phyloP scores from a whole-genome alignment of 495 filamentous ascomycete species.

The Talaromyces borbonicus region DNA sequence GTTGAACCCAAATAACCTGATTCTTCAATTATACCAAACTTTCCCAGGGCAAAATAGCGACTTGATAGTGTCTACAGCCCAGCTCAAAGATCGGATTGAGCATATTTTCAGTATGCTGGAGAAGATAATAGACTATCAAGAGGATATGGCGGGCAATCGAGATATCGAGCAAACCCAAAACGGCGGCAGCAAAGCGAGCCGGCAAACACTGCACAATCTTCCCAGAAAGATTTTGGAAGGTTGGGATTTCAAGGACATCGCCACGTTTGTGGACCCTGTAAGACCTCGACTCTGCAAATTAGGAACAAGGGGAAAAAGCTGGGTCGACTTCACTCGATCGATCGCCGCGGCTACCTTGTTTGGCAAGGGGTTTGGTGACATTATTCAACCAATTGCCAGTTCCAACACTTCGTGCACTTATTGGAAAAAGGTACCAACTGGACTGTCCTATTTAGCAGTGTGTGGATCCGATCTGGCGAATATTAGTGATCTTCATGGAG shows the following conservation, averaged over 20 bases:
- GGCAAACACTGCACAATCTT: conserved; percentile 4
- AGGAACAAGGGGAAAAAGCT: conserved; percentile 15
- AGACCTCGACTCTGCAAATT: conserved; percentile 17
- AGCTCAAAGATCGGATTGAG: conserved; percentile 13
- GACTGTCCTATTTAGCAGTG: conserved; percentile 19
- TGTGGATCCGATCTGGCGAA: conserved; percentile 12
- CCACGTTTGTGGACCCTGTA: conserved; percentile 12
- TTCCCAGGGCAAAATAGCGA: conserved; percentile 1
- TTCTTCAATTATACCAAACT: conserved; percentile 15
- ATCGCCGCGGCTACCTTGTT: conserved; percentile 25
- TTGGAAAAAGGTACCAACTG: conserved; percentile 15
- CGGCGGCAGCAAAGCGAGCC: neutral
- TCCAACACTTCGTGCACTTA: conserved; percentile 4
- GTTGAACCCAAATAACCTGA: conserved; percentile 9
- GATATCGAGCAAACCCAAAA: neutral
- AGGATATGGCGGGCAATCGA: neutral
- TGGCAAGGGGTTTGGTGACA: conserved; percentile 25
- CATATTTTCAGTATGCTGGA: conserved; percentile 15
- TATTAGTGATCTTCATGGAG: conserved; percentile 14
- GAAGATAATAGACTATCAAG: conserved; percentile 21
- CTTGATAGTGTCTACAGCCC: neutral
- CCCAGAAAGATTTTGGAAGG: conserved; percentile 17
- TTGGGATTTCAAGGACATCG: conserved; percentile 24
- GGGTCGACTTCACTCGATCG: conserved; percentile 24
- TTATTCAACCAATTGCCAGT: conserved; percentile 13